A percentile compares a stretch with the other conserved stretches of the same genome.
phyloP scores from a whole-genome alignment of 2,329 filamentous ascomycete genomes.

The Neonectria hederae region DNA sequence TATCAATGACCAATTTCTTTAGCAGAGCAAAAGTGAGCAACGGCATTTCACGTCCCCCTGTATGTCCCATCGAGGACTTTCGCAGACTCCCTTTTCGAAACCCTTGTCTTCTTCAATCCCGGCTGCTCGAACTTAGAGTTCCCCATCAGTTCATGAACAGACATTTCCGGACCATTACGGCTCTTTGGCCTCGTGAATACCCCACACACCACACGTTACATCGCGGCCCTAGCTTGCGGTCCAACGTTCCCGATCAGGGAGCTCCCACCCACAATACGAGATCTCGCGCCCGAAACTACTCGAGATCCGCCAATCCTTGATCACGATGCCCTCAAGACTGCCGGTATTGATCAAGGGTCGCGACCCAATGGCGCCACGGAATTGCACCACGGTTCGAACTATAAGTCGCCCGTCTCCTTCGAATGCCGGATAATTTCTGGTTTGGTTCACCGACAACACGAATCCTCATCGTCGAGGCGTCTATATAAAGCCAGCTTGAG shows the following conservation, averaged over 20 bases:
- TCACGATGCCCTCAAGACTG: constrained; percentile 27
- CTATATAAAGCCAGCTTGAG: constrained; percentile 5
- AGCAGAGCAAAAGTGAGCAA: neutral
- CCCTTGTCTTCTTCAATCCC: neutral
- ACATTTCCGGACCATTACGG: constrained; percentile 20
- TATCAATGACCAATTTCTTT: neutral
- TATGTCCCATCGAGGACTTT: neutral
- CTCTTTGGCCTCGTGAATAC: neutral
- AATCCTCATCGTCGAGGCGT: neutral
- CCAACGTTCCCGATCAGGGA: constrained; percentile 36
- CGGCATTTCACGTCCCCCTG: neutral
- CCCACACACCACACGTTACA: constrained; percentile 31
- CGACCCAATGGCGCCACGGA: constrained; percentile 22
- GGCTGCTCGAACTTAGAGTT: neutral
- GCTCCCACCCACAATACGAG: constrained; percentile 20
- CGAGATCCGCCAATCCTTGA: constrained; percentile 37
- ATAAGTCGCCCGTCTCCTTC: constrained; percentile 19
- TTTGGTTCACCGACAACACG: constrained; percentile 17
- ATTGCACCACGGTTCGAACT: constrained; percentile 11
- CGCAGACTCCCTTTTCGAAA: neutral
- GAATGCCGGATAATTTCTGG: constrained; percentile 1
- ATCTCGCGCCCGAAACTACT: constrained; percentile 23
- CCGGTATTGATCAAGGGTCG: constrained; percentile 27
- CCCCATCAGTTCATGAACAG: constrained; percentile 18
- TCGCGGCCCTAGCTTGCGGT: constrained; percentile 28